phyloP scores from a whole-genome alignment of 208 protist genomes.

The Herpetomonas tarakana region DNA sequence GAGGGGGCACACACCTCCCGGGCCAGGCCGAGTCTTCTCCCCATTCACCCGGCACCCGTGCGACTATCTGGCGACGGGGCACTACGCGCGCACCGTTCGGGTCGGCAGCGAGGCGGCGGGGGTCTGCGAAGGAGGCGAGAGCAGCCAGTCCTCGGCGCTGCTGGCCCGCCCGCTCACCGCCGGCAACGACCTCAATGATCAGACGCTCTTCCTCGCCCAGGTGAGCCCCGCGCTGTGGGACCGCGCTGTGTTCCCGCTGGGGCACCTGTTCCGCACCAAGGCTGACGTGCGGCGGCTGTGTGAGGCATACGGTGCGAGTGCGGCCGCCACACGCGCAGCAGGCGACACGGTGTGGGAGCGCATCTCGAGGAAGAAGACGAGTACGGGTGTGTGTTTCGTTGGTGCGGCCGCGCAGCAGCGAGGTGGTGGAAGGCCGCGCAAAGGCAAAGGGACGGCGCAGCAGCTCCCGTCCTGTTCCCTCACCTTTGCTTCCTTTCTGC shows the following conservation, averaged over 20 bases:
- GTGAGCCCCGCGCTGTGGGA: slow-evolving; percentile 25
- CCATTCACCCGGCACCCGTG: not conserved
- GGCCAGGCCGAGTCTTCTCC: not conserved
- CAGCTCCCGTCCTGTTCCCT: slow-evolving; percentile 11
- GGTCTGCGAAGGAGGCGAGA: not conserved
- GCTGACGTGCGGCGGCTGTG: slow-evolving; percentile 43
- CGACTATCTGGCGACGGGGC: slow-evolving; percentile 60
- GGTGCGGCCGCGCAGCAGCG: slow-evolving; percentile 15
- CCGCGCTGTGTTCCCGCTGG: slow-evolving; percentile 61
- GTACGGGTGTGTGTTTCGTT: slow-evolving; percentile 82
- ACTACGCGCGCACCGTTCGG: slow-evolving; percentile 65
- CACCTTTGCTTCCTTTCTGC: slow-evolving; percentile 55
- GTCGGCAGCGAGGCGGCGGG: slow-evolving; percentile 1
- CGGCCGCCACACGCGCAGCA: not conserved
- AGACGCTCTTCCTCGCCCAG: slow-evolving; percentile 65
- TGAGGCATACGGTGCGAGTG: not conserved
- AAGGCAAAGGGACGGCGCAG: too few species aligned
- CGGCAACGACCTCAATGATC: slow-evolving; percentile 65
- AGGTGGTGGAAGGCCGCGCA: not conserved
- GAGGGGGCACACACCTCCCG: not conserved
- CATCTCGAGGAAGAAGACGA: slow-evolving; percentile 58
- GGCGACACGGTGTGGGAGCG: slow-evolving; percentile 1
- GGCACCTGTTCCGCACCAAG: slow-evolving; percentile 68
- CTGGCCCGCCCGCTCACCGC: slow-evolving; percentile 58
- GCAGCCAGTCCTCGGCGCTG: slow-evolving; percentile 9